Evolutionary conservation across 768 basidiomycete species (phyloP), one percentile per base, ranked within the genome.

Genomic region (Leccinum boreale): DNA sequence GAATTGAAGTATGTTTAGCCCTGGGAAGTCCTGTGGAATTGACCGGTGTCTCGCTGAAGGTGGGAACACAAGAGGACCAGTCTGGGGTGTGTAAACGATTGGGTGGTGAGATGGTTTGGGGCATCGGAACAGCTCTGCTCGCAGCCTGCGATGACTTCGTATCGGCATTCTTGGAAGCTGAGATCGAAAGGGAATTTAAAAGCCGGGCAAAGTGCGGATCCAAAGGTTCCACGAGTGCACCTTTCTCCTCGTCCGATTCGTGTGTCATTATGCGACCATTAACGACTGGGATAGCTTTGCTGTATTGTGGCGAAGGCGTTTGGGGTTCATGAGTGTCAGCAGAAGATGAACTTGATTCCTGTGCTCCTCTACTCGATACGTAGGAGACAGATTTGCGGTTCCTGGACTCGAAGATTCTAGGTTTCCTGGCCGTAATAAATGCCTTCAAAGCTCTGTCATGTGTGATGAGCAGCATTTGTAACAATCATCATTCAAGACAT

Each of bases 201-300:
- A 91, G 76, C 29, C 83, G 79, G 19, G 88, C 87, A 67, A 91
- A 82, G 61, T 90, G 87, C 31, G 87, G 85, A 67, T 90, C 87
- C 62, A 87, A 71, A 51, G 72, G 58, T 45, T 76, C 71, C 19
- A 72, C 57, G 24, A 48, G 72, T 54, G 44, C 42, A 15, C 47
- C 58, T 48, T 61, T 67, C 65, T 60, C 71, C 33, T 75, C 71
- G 46, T 74, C 74, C n/a, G 71, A 70, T 52, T 75, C 67, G 55
- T 69, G 70, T 29, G 71, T 68, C 4, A 59, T 48, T 28, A 62
- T 56, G 53, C 21, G 60, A 56, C 21, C 53, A 59, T 66, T 56
- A 44, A 46, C 39, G 56, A 58, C 62, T 29, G 72, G 62, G 31
- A 72, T 59, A 6, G 81, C 67, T 51, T 79, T 75, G 42, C 77